These are phyloP conservation scores for Morella rubra DNA, from an alignment of 306 rosid species.

Conservation along the genomic window DNA sequence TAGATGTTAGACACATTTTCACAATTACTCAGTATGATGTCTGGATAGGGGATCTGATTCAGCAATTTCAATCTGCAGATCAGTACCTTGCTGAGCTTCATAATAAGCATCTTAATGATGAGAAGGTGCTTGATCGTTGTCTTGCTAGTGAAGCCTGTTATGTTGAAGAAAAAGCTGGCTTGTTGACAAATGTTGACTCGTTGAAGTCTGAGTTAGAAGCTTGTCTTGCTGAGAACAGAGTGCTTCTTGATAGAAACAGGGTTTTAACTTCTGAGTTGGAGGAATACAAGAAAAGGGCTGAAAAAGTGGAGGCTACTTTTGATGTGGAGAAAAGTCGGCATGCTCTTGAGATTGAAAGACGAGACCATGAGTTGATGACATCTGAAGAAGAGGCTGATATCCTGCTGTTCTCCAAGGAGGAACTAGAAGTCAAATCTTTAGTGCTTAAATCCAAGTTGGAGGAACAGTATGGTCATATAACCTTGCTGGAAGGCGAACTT, in stretches of 20 bases:
- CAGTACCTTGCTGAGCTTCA: constrained; percentile 45
- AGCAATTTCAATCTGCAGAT: constrained; percentile 49
- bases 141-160: constrained; percentile 53
- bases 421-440: constrained; percentile 65
- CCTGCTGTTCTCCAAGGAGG: constrained; percentile 69
- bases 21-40: constrained; percentile 64
- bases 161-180: constrained; percentile 60
- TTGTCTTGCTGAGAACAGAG: constrained; percentile 44
- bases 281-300: constrained; percentile 47
- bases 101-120: constrained; percentile 52
- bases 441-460: constrained; percentile 63
- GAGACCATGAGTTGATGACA: constrained; percentile 54
- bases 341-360: constrained; percentile 58
- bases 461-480: constrained; percentile 54
- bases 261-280: constrained; percentile 40
- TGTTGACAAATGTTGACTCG: constrained; percentile 53
- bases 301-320: constrained; percentile 35
- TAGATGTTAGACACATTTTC: constrained; percentile 53
- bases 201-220: constrained; percentile 61
- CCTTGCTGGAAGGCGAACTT: constrained; percentile 56
- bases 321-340: constrained; percentile 32
- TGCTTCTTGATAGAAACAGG: constrained; percentile 52
- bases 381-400: constrained; percentile 58
- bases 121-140: constrained; percentile 44
- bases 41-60: constrained; percentile 48